Conservation (phyloP, 352 stramenopile species). For the Sclerospora graminicola region DNA sequence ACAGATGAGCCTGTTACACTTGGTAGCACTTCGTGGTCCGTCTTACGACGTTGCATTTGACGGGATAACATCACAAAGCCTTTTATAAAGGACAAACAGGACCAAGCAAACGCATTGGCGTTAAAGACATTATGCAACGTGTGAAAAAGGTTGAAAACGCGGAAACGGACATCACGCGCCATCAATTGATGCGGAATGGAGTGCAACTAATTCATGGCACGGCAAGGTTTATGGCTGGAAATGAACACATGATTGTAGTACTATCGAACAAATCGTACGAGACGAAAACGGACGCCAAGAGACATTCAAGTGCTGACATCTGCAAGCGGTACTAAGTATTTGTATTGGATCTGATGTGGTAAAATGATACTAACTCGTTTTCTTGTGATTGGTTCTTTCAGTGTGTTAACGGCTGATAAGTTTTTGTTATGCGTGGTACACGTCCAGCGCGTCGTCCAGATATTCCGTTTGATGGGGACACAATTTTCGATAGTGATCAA, state of each 20-base stretch:
- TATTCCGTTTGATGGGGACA: conserved; percentile 82
- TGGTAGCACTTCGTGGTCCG: too few species aligned
- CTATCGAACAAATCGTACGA: conserved; percentile 81
- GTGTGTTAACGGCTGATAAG: conserved; percentile 76
- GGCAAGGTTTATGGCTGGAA: conserved; percentile 58
- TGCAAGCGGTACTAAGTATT: conserved; percentile 85
- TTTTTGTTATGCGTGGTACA: conserved; percentile 81
- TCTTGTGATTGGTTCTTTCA: conserved; percentile 7
- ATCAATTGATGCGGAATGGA: conserved; percentile 73
- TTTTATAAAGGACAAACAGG: conserved; percentile 79
- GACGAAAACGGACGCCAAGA: conserved; percentile 58
- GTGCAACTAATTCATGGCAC: conserved; percentile 73
- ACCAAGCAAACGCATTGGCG: conserved; percentile 54
- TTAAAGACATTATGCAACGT: conserved; percentile 78
- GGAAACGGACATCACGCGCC: conserved; percentile 79
- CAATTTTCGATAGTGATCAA: conserved; percentile 81
- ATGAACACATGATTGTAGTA: conserved; percentile 71
- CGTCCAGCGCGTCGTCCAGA: conserved; percentile 63
- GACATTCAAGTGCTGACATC: conserved; percentile 66
- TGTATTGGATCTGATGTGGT: too few species aligned
- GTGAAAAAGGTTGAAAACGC: conserved; percentile 74
- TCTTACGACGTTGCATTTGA: conserved; percentile 83
- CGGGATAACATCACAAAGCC: conserved; percentile 76
- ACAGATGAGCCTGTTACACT: too few species aligned
- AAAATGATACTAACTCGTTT: too few species aligned